phyloP scores from a whole-genome alignment of 768 basidiomycete genomes.

The Pleurotus pulmonarius region DNA sequence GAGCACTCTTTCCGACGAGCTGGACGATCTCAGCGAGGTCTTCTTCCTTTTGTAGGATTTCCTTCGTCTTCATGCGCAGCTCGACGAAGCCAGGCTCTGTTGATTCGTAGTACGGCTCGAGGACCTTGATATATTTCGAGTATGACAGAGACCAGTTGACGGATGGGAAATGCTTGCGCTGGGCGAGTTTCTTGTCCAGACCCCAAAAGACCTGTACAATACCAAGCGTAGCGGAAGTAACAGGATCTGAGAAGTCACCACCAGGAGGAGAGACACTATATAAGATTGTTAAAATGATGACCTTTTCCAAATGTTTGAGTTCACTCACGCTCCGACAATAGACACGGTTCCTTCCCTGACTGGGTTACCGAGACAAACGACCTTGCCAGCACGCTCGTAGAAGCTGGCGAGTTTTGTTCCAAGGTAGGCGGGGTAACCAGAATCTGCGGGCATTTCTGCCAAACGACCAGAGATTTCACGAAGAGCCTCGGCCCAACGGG shows the following conservation, averaged over 20 bases:
- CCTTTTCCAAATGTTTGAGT: neutral
- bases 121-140: constrained; percentile 94
- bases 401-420: constrained; percentile 94
- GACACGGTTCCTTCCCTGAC: constrained; percentile 89
- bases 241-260: constrained; percentile 99
- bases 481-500: constrained; percentile 98
- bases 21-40: constrained; percentile 99
- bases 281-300: neutral
- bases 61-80: constrained; percentile 87
- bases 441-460: constrained; percentile 99
- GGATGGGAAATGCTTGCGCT: constrained; percentile 99
- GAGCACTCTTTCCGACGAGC: constrained; percentile 96
- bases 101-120: constrained; percentile 89
- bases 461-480: constrained; percentile 99
- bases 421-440: constrained; percentile 97
- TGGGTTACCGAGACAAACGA: constrained; percentile 88
- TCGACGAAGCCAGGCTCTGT: constrained; percentile 95
- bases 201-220: constrained; percentile 99
- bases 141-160: constrained; percentile 99
- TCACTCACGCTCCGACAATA: constrained; percentile 94
- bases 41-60: constrained; percentile 97
- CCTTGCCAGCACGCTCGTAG: constrained; percentile 98
- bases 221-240: constrained; percentile 94
- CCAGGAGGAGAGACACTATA: constrained; percentile 94
- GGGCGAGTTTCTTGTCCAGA: constrained; percentile 97